Percentiles rank a stretch among this genome's conserved stretches.
These are phyloP conservation scores for Ceratobasidium sp. DNA, from an alignment of 1,284 basidiomycete genomes.

Conservation along the genomic window DNA sequence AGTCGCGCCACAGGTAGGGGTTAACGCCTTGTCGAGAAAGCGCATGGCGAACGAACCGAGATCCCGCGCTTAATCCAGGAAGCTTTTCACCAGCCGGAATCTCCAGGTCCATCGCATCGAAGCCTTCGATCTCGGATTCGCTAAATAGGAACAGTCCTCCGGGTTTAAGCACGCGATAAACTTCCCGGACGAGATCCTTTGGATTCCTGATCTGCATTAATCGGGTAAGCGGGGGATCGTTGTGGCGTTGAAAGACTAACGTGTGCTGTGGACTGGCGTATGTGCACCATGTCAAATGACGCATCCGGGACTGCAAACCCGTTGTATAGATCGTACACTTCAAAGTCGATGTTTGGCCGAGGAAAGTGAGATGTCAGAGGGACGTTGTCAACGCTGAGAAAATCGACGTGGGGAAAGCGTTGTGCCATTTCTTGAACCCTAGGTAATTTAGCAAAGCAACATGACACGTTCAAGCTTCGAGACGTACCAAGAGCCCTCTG, in stretches of 20 bases:
- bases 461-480: neutral
- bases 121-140: neutral
- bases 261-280: neutral
- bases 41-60: neutral
- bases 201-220: neutral
- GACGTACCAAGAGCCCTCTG: neutral
- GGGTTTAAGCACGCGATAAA: neutral
- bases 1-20: neutral
- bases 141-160: conserved; percentile 14
- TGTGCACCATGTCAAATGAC: neutral
- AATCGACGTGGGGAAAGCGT: conserved; percentile 1
- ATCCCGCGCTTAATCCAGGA: neutral
- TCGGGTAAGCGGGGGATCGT: neutral
- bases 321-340: conserved; percentile 5
- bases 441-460: neutral
- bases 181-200: neutral
- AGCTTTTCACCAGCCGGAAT: neutral
- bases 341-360: conserved; percentile 1
- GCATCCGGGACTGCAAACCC: neutral
- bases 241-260: neutral
- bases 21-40: neutral
- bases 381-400: conserved; percentile 1
- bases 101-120: neutral
- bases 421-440: conserved; percentile 21
- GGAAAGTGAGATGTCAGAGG: neutral